Evolutionary conservation across 164 flowering plant genomes (phyloP), one percentile per base, ranked within the genome.

Genomic region (Tetrastigma voinierianum): DNA sequence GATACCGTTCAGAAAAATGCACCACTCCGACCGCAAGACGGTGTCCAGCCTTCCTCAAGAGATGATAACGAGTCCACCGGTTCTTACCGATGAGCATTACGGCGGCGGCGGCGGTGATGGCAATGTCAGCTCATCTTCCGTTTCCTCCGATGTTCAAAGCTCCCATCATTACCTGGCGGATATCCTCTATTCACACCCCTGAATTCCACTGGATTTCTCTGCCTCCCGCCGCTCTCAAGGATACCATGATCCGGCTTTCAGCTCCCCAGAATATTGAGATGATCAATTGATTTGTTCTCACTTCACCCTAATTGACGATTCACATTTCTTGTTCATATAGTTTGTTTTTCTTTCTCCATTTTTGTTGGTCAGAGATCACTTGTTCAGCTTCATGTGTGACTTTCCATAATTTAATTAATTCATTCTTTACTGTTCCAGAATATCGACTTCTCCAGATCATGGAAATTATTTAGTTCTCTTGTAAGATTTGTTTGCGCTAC

Each of bases 101-200:
- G 67, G 59, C 6, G 40, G 48, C 3, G 63, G 24, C 5, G 59
- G 54, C 1, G n/a, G n/a, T n/a, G 76, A 67, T 56, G 62, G 58
- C 14, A 62, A 44, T 48, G 77, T 55, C 14, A 65, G 62, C 53
- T 72, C 81, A 11, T 72, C 78, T 10, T 67, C 64, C 40, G 46
- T 49, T 54, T 65, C n/a, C 67, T 21, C 71, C 54, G 1, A 21
- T 68, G 43, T 57, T 65, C 3, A 57, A 62, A 18, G 46, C 2
- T 14, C 61, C 23, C 61, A 58, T 46, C 70, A 67, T 0, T 70
- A 45, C 46, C 68, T 74, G 16, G 70, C 77, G 9, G 81, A 81
- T 45, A 60, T 81, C 0, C 87, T 18, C 61, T 80, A n/a, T 80
- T 80, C 20, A 82, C 85, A n/a, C n/a, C n/a, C 1, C 88, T 81